Evolutionary conservation across 2,329 filamentous ascomycete genomes (phyloP).

Genomic region (Aspergillus sp.): DNA sequence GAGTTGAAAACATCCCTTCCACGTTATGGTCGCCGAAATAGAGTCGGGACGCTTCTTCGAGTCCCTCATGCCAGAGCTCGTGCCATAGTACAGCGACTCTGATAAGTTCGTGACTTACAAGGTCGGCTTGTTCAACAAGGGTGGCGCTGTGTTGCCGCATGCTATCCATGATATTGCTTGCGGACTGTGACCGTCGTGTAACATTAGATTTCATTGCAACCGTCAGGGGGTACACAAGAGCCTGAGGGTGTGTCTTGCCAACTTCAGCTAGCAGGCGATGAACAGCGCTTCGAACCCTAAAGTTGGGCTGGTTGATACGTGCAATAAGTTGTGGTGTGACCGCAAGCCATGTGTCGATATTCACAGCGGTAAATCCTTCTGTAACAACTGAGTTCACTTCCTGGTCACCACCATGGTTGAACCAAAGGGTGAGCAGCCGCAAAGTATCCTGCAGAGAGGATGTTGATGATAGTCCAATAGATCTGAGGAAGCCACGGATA

Average conservation of each 20-base stretch:
- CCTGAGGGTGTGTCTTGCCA: constrained; percentile 90
- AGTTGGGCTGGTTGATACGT: constrained; percentile 93
- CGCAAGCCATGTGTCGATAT: constrained; percentile 97
- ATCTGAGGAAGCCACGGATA: constrained; percentile 95
- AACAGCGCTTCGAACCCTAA: constrained; percentile 82
- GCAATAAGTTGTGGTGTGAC: constrained; percentile 98
- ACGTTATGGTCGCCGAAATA: constrained; percentile 99
- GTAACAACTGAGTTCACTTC: constrained; percentile 88
- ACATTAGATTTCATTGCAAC: constrained; percentile 97
- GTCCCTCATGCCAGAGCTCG: constrained; percentile 96
- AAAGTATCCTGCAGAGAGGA: constrained; percentile 96
- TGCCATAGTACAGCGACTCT: constrained; percentile 97
- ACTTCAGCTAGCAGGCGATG: constrained; percentile 91
- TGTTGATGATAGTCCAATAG: constrained; percentile 84
- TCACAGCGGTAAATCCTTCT: constrained; percentile 87
- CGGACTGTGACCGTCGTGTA: constrained; percentile 79
- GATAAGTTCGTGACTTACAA: constrained; percentile 95
- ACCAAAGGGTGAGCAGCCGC: constrained; percentile 90
- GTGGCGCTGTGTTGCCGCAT: constrained; percentile 93
- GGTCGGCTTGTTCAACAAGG: constrained; percentile 90
- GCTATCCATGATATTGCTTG: constrained; percentile 92
- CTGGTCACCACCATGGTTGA: constrained; percentile 81
- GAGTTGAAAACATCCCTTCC: constrained; percentile 90
- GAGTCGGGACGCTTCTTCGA: constrained; percentile 92
- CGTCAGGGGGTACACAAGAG: constrained; percentile 92